Base-by-base conservation (phyloP, 495 filamentous ascomycete species). In the Penicillium mononematosum region DNA sequence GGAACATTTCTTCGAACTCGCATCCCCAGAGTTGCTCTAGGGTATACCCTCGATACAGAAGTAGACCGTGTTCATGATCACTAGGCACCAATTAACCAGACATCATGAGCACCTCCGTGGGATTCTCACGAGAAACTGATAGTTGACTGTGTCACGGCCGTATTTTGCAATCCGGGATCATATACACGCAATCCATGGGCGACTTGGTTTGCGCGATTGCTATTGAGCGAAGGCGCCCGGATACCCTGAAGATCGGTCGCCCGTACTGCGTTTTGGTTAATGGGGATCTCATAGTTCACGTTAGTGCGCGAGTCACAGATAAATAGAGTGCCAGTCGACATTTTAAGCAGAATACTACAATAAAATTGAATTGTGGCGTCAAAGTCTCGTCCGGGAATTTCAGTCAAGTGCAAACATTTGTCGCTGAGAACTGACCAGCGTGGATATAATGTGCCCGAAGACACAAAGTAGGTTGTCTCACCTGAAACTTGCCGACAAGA, bases 111-210 rank as follows among this genome's bases (percentile, higher is more conserved):
- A 25, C 1, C 46, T 17, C 7, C 3, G 2, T 19, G 1, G 59
- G 72, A 45, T 78, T 31, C 61, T 48, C 55, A 82, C 74, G 80
- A 81, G 57, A 78, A 80, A 20, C 75, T 83, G 50, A 85, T 82
- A 7, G 65, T 67, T 5, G 76, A 75, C 53, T 78, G 67, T 16
- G 75, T 71, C 11, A 79, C 76, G 0, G 80, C 77, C 5, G 83
- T 85, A 62, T 84, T 84, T 32, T 77, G 71, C 57, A 81, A 74
- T 1, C 78, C 83, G 1, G 80, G 79, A 62, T 85, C 83, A 45
- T 78, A 75, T 2, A 85, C 62, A 3, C 78, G 69, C 4, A 84
- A 67, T 4, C 79, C 80, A 25, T 60, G 52, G 17, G 58, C 51
- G 9, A 66, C 51, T 48, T 70, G 66, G 36, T 74, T 59, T 0